A percentile compares a stretch with the other conserved stretches of the same genome.
phyloP scores from a whole-genome alignment of 179 eudicot genomes.

The Carnegiea gigantea region DNA sequence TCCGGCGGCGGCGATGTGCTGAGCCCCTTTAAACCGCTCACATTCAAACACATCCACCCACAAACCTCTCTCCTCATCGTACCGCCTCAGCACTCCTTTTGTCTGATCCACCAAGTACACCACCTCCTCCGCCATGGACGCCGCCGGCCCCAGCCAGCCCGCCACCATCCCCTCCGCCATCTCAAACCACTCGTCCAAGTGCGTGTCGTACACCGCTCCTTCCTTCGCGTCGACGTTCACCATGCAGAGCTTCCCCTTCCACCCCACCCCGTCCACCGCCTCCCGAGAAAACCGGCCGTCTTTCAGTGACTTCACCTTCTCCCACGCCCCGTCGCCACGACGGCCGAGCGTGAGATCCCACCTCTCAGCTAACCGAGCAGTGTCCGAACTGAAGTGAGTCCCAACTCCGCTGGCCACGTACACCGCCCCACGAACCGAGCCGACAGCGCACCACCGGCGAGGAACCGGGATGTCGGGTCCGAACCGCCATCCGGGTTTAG shows the following conservation, averaged over 20 bases:
- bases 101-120: slow-evolving; percentile 43
- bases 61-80: slow-evolving; percentile 31
- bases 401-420: slow-evolving; percentile 55
- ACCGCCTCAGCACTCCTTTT: slow-evolving; percentile 41
- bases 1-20: slow-evolving; percentile 48
- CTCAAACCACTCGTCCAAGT: slow-evolving; percentile 32
- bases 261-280: slow-evolving; percentile 52
- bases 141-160: slow-evolving; percentile 66
- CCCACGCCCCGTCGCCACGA: slow-evolving; percentile 5
- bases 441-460: slow-evolving; percentile 65
- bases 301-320: slow-evolving; percentile 19
- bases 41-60: slow-evolving; percentile 43
- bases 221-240: slow-evolving; percentile 53
- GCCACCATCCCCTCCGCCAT: slow-evolving; percentile 53
- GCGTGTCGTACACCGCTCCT: slow-evolving; percentile 41
- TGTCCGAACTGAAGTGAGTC: slow-evolving; percentile 34
- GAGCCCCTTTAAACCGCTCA: slow-evolving; percentile 42
- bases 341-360: slow-evolving; percentile 25
- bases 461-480: slow-evolving; percentile 42
- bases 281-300: slow-evolving; percentile 50
- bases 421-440: slow-evolving; percentile 23
- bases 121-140: slow-evolving; percentile 49
- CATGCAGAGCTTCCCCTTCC: slow-evolving; percentile 48
- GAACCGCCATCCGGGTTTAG: slow-evolving; percentile 25
- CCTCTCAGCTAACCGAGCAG: slow-evolving; percentile 43